Conservation (phyloP, 2,329 filamentous ascomycete species). For the Fusarium clavum region DNA sequence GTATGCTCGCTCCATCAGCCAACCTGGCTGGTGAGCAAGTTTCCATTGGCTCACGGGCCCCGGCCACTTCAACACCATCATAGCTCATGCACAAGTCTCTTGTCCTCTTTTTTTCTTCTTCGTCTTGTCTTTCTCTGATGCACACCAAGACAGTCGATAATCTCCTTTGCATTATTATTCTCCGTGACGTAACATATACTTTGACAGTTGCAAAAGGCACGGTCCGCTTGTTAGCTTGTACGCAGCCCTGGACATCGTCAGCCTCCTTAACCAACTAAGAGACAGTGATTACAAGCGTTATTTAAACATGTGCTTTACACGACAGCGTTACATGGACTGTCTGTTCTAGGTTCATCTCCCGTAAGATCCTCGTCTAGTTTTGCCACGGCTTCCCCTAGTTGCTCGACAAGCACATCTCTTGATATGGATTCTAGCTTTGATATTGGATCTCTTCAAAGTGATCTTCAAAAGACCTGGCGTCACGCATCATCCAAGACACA, state of each 20-base stretch:
- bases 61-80: constrained; percentile 38
- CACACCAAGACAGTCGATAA: constrained; percentile 1
- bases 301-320: constrained; percentile 8
- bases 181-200: constrained; percentile 11
- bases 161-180: neutral
- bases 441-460: neutral
- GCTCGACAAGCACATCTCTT: constrained; percentile 8
- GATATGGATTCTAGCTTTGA: neutral
- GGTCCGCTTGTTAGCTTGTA: constrained; percentile 11
- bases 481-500: constrained; percentile 4
- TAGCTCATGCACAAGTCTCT: constrained; percentile 32
- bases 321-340: constrained; percentile 23
- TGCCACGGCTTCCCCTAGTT: constrained; percentile 7
- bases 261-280: constrained; percentile 20
- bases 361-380: constrained; percentile 31
- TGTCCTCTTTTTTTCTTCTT: neutral
- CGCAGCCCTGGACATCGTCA: constrained; percentile 2
- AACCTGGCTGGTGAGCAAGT: constrained; percentile 57
- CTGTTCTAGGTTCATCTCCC: constrained; percentile 27
- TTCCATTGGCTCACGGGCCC: constrained; percentile 55
- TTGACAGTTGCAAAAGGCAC: constrained; percentile 14
- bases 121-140: constrained; percentile 7
- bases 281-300: constrained; percentile 7
- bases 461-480: constrained; percentile 10
- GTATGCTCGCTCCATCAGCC: constrained; percentile 40